Evolutionary conservation across 106 monocot genomes (phyloP).

Genomic region (Allium sativum): DNA sequence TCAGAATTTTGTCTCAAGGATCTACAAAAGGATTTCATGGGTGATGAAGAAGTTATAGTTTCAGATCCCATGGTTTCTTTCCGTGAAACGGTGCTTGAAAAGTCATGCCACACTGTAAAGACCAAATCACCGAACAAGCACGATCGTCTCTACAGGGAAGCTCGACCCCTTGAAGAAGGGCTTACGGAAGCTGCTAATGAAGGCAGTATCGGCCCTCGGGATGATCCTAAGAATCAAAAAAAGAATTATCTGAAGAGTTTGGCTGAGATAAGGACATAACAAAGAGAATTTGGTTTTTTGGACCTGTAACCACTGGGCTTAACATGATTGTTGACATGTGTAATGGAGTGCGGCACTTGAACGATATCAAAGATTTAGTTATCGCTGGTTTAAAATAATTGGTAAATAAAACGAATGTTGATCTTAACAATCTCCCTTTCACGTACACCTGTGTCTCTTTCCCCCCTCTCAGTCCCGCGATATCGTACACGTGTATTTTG

Average conservation of each 20-base stretch:
- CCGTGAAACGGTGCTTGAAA: constrained; percentile 23
- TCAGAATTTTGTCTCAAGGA: constrained; percentile 23
- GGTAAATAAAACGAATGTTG: too few species aligned
- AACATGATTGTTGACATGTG: constrained; percentile 47
- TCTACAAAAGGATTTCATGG: constrained; percentile 23
- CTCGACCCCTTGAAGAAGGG: constrained; percentile 25
- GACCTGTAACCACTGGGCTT: constrained; percentile 35
- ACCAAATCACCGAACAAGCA: constrained; percentile 29
- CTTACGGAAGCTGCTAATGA: constrained; percentile 31
- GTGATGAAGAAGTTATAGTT: constrained; percentile 10
- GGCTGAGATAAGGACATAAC: constrained; percentile 41
- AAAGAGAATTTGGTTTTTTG: constrained; percentile 44
- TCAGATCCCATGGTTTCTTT: constrained; percentile 22
- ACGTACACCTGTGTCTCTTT: too few species aligned
- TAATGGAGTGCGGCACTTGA: constrained; percentile 37
- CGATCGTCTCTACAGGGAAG: constrained; percentile 29
- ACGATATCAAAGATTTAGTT: constrained; percentile 41
- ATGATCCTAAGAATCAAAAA: constrained; percentile 23
- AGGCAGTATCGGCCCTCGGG: constrained; percentile 28
- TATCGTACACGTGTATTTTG: too few species aligned
- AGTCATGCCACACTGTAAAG: constrained; percentile 19
- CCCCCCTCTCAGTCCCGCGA: too few species aligned
- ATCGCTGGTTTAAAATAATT: constrained; percentile 42
- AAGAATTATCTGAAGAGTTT: constrained; percentile 33
- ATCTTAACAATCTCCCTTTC: too few species aligned